These are phyloP conservation scores for Alternaria postmessia DNA, from an alignment of 2,329 filamentous ascomycete genomes.

Conservation along the genomic window DNA sequence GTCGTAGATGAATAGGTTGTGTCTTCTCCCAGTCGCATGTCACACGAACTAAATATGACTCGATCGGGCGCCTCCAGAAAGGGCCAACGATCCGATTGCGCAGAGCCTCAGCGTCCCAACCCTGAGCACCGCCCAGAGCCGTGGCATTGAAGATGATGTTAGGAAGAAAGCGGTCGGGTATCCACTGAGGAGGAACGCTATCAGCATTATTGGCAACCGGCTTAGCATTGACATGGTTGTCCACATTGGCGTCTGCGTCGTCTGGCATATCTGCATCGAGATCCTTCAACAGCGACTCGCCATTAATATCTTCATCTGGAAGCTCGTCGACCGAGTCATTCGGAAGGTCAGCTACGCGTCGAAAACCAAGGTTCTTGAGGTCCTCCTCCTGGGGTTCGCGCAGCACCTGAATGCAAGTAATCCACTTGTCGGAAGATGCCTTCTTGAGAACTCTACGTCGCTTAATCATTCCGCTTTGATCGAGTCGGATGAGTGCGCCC, in stretches of 20 bases:
- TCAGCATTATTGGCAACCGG: constrained; percentile 27
- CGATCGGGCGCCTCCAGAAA: constrained; percentile 64
- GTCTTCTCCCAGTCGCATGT: constrained; percentile 65
- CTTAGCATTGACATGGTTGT: constrained; percentile 24
- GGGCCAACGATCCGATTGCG: constrained; percentile 55
- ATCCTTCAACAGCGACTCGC: constrained; percentile 41
- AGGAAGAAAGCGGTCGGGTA: constrained; percentile 59
- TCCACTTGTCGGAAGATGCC: constrained; percentile 35
- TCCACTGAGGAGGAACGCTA: constrained; percentile 62
- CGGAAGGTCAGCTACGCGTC: constrained; percentile 23
- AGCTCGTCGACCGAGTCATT: constrained; percentile 28
- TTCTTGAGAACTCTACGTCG: constrained; percentile 46
- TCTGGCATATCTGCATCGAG: constrained; percentile 43
- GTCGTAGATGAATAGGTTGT: constrained; percentile 66
- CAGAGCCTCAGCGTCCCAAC: constrained; percentile 59
- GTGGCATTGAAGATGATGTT: constrained; percentile 63
- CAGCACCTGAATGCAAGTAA: constrained; percentile 53
- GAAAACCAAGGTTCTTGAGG: constrained; percentile 42
- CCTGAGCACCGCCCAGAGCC: constrained; percentile 56
- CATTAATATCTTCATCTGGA: constrained; percentile 43
- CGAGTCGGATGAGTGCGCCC: constrained; percentile 51
- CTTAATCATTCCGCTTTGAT: constrained; percentile 52
- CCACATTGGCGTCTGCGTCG: constrained; percentile 25
- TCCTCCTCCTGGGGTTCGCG: constrained; percentile 50
- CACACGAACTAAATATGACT: constrained; percentile 61